Evolutionary conservation across 164 flowering plant genomes (phyloP), one percentile per base, ranked within the genome.

Genomic region (Sedum album): DNA sequence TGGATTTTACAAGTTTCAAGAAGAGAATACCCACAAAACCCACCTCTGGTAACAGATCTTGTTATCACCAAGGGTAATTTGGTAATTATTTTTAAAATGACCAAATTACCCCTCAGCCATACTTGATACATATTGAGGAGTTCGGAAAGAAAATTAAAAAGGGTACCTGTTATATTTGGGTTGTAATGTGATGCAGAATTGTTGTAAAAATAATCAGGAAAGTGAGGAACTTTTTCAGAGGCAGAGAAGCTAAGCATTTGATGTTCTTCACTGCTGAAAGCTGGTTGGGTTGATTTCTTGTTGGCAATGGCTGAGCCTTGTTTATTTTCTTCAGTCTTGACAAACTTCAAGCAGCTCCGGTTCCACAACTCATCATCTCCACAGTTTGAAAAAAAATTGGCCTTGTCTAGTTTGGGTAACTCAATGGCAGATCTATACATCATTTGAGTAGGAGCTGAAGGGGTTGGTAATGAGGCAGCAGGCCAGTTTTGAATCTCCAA

Each of bases 161-260:
- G 17, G 17, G 60, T 53, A 53, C 60, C 60, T 53, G 60, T 53
- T 21, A 53, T 21, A 53, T 23, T 53, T 23, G 28, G 28, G 60
- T 23, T 23, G 60, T 23, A 53, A 21, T 21, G 14, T 53, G 60
- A 53, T 23, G 60, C 60, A 23, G 28, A 53, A 23, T 20, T 49
- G 55, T 49, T 49, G 55, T 49, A 49, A 49, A 49, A n/a, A 25
- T 42, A 10, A n/a, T n/a, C n/a, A 42, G 46, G 46, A 1, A 42
- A 42, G 46, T 8, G 17, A 14, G 46, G 17, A 14, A 42, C 15
- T 42, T 42, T 42, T 1, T n/a, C 25, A 49, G 55, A n/a, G 55
- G 14, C 55, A n/a, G 60, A 53, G 60, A 53, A 53, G 60, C 11
- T 53, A 53, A 53, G 30, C 60, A 53, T 53, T 23, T 53, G 60